Base-by-base conservation (phyloP, 208 protist genomes). In the Crithidia mellificae region DNA sequence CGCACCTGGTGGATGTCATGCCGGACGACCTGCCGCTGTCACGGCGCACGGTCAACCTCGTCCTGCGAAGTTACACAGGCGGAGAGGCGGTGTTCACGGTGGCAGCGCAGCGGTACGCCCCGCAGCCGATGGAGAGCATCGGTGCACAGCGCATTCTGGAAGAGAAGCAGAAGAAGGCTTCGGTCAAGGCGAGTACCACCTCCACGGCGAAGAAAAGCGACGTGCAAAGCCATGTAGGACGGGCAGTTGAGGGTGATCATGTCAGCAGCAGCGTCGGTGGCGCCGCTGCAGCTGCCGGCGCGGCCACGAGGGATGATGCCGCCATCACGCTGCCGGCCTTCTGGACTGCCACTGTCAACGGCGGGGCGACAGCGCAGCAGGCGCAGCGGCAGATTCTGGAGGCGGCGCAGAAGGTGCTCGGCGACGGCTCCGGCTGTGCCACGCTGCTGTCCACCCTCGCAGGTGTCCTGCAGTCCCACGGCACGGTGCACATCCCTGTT, bases 351-450 rank as follows among this genome's bases (percentile, higher is more conserved):
- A 78, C 69, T 43, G 51, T 82, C 38, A 77, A 92, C 47, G 86
- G 82, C n/a, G 65, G 64, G n/a, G 86, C 87, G 46, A 67, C 72
- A 63, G 62, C 56, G 53, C 82, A 90, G 65, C 81, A 82, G 29
- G 71, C 74, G 46, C 72, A 74, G 6, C 80, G 81, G 12, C 81
- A 74, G 46, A 77, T 79, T 32, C 52, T 96, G 34, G 68, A 80
- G 36, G 63, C 44, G 38, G 85, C 90, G 38, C 84, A 93, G 61
- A 59, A 77, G 44, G 69, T 81, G 19, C 79, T 96, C 8, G 67
- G 88, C n/a, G 88, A 94, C 82, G 91, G 91, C 20, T 79, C 81
- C 46, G 80, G 89, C 22, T 90, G 80, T 67, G 78, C 58, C 20
- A 84, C 77, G 20, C 62, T 94, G 58, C 41, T 63, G 19, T 51